Evolutionary conservation across 1,139 yeast genomes (phyloP), one percentile per base, ranked within the genome.

Genomic region (Lodderomyces margitis): DNA sequence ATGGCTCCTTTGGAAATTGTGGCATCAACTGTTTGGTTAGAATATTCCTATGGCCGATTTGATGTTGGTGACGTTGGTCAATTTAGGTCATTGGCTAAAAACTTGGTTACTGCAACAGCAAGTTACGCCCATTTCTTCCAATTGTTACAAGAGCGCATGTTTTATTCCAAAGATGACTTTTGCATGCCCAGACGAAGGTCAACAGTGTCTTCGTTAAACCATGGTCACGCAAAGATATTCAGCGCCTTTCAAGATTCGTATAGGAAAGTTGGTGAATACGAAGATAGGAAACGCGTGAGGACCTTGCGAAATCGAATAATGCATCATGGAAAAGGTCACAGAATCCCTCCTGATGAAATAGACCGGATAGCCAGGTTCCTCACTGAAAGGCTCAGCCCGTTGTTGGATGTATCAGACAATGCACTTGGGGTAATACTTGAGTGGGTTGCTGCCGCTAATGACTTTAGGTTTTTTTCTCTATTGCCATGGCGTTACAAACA

Each of bases 361-460:
- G 70, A 66, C 45, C 33, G 41, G 12, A 58, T 64, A 10, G 55
- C 68, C 17, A 49, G 49, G 2, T 40, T 38, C 15, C 41, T 46
- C 14, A 50, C 64, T 5, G 47, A 47, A 16, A 48, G 55, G 19
- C 62, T 62, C 37, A 23, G 38, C 2, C 52, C 59, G 1, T 48
- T 56, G 10, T 34, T 64, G 11, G 56, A 51, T 3, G 46, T 51
- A 1, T 50, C 57, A 6, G 49, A 57, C 21, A 42, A 33, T 1
- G 62, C 58, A 1, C 35, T 65, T 7, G 54, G 34, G 1, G 48
- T 50, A 0, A 40, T 58, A 1, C 40, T 50, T 11, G 48, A 51
- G 12, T 67, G 73, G 73, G 32, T 66, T 2, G 44, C 41, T 4
- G 56, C 58, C 33, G 69, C 72, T 2, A 67, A 67, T 44, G 49